Evolutionary conservation across 1,284 basidiomycete species (phyloP).

Genomic region (Stygiomarasmius scandens): DNA sequence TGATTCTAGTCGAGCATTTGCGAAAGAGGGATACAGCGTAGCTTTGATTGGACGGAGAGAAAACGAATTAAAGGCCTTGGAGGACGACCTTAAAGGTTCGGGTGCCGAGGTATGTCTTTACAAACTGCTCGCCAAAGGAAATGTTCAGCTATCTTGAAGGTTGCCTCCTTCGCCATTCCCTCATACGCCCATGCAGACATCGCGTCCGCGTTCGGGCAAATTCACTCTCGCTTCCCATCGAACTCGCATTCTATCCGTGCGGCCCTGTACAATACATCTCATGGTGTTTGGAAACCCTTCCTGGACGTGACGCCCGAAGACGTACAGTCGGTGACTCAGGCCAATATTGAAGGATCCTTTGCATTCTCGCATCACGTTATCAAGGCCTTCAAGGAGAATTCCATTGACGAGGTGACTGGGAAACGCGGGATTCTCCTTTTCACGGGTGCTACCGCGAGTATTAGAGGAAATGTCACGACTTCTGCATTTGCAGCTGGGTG

Average conservation of each 20-base stretch:
- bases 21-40: constrained; percentile 67
- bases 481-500: constrained; percentile 59
- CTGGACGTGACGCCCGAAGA: too few species aligned
- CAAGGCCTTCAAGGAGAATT: too few species aligned
- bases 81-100: constrained; percentile 55
- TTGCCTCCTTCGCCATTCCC: too few species aligned
- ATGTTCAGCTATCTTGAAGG: constrained; percentile 49
- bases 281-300: constrained; percentile 67
- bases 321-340: constrained; percentile 47
- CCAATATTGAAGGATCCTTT: constrained; percentile 64
- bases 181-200: constrained; percentile 60
- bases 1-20: too few species aligned
- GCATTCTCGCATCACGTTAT: constrained; percentile 70
- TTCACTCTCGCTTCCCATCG: constrained; percentile 54
- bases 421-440: constrained; percentile 72
- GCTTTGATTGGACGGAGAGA: constrained; percentile 68
- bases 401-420: constrained; percentile 33
- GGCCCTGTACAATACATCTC: constrained; percentile 67
- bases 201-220: constrained; percentile 52
- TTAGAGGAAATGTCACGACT: constrained; percentile 44
- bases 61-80: constrained; percentile 53
- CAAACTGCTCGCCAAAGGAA: not conserved
- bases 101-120: constrained; percentile 59
- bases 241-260: constrained; percentile 55
- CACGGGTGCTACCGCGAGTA: constrained; percentile 75